Evolutionary conservation across 106 monocot genomes (phyloP).

Genomic region (Gastrodia elata): DNA sequence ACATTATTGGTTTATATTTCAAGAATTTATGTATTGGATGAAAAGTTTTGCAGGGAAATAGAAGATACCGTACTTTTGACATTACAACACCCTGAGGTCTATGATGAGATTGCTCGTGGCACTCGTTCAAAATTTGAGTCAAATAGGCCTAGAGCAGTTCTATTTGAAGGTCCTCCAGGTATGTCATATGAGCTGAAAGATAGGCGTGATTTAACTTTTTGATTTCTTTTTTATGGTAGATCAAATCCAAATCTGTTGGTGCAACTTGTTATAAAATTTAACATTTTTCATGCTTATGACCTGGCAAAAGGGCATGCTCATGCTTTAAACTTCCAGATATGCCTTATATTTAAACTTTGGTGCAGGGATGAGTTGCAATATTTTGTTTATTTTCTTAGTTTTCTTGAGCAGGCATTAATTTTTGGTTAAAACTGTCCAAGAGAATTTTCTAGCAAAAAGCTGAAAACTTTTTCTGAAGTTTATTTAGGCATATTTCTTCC

Average conservation of each 20-base stretch:
- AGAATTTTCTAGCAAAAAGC: not conserved
- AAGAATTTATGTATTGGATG: not conserved
- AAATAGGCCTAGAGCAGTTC: constrained; percentile 86
- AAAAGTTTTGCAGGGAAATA: constrained; percentile 53
- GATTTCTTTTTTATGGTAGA: not conserved
- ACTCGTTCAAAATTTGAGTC: constrained; percentile 88
- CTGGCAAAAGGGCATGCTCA: not conserved
- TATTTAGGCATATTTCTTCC: not conserved
- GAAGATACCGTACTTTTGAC: constrained; percentile 87
- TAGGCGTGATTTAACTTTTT: no score
- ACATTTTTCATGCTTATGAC: not conserved
- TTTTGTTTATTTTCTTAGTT: not conserved
- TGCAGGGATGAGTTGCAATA: not conserved
- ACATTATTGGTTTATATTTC: not conserved
- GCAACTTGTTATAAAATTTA: not conserved
- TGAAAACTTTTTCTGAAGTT: not conserved
- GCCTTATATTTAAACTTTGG: not conserved
- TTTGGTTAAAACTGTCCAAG: not conserved
- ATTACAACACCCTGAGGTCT: constrained; percentile 71
- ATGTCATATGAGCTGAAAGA: not conserved
- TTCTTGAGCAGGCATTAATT: not conserved
- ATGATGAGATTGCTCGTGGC: constrained; percentile 88
- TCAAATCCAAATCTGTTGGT: not conserved
- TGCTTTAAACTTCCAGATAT: not conserved
- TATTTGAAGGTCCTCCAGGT: constrained; percentile 99